A percentile compares a stretch with the other conserved stretches of the same genome.
phyloP scores from a whole-genome alignment of 2,329 filamentous ascomycete species.

The Cytospora chrysosperma region DNA sequence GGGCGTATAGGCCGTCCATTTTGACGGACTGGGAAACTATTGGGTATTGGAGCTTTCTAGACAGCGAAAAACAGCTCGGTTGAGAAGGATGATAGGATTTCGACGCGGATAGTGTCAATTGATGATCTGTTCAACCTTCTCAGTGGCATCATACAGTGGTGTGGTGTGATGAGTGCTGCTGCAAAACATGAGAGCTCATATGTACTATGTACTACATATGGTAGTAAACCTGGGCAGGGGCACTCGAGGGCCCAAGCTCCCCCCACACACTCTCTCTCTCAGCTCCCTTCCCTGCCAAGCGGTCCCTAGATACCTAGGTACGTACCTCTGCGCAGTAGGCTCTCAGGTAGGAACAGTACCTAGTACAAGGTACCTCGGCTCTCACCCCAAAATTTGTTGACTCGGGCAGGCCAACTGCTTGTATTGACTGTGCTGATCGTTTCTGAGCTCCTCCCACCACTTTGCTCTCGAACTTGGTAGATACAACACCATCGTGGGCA shows the following conservation, averaged over 20 bases:
- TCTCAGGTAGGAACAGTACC: not conserved
- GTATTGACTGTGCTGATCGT: no score
- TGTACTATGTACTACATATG: no score
- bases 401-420: no score
- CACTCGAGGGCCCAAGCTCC: not conserved
- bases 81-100: not conserved
- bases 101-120: not conserved
- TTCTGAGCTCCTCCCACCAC: not conserved
- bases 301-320: not conserved
- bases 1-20: conserved; percentile 47
- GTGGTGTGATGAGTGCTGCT: not conserved
- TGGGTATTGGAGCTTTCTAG: not conserved
- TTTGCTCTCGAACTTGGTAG: not conserved
- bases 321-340: no score
- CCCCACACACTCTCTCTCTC: not conserved
- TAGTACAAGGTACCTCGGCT: not conserved
- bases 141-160: not conserved
- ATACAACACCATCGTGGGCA: not conserved
- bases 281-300: no score
- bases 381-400: not conserved
- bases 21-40: not conserved
- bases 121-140: not conserved
- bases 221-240: not conserved
- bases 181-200: not conserved
- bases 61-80: not conserved